phyloP scores from a whole-genome alignment of 2,329 filamentous ascomycete species.

The Fusarium ramigenum region DNA sequence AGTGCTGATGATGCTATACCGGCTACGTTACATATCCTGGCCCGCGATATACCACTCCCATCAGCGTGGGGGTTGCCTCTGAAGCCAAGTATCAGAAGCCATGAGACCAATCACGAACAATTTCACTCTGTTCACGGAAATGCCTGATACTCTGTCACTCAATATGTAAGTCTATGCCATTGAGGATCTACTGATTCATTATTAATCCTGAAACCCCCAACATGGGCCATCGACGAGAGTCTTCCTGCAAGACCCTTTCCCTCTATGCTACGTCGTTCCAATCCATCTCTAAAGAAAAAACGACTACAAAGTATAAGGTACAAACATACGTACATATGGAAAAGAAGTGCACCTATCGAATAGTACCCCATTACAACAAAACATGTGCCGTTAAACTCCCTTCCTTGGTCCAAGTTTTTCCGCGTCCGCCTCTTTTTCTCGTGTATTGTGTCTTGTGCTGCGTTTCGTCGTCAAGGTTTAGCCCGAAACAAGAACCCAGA shows the following conservation, averaged over 20 bases:
- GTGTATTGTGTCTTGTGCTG: slow-evolving; percentile 1
- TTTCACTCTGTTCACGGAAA: not conserved
- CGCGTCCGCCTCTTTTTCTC: slow-evolving; percentile 20
- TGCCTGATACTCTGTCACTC: not conserved
- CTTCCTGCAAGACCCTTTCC: not conserved
- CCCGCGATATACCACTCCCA: not conserved
- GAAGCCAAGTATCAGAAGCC: not conserved
- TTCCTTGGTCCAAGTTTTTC: slow-evolving; percentile 17
- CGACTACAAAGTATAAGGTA: slow-evolving; percentile 28
- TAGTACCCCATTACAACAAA: slow-evolving; percentile 41
- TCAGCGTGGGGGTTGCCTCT: slow-evolving; percentile 5
- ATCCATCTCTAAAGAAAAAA: slow-evolving; percentile 22
- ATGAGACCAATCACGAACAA: not conserved
- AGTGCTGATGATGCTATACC: not conserved
- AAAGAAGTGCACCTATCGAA: slow-evolving; percentile 31
- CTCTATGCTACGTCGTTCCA: slow-evolving; percentile 25
- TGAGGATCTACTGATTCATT: slow-evolving; percentile 29
- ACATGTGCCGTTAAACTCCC: slow-evolving; percentile 32
- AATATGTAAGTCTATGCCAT: not conserved
- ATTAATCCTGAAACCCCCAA: slow-evolving; percentile 36
- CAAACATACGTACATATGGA: slow-evolving; percentile 34
- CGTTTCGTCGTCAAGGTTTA: slow-evolving; percentile 30
- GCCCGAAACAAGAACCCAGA: slow-evolving; percentile 54
- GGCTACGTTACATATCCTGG: not conserved
- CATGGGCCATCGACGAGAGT: slow-evolving; percentile 5